These are phyloP conservation scores for Neonectria coccinea DNA, from an alignment of 2,329 filamentous ascomycete genomes.

Conservation along the genomic window DNA sequence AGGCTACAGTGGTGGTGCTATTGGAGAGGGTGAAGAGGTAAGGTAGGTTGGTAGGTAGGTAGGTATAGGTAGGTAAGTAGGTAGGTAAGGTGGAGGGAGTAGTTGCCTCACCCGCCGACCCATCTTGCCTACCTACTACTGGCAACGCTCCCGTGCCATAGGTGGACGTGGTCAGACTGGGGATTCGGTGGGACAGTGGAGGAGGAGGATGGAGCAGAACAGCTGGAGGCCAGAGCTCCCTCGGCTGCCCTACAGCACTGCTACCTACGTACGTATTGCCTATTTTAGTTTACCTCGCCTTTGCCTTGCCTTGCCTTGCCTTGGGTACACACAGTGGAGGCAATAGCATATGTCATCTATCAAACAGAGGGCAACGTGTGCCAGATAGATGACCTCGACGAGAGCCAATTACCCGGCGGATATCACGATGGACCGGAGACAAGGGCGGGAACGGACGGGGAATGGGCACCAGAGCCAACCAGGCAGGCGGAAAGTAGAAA, in stretches of 20 bases:
- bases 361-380: conserved; percentile 3
- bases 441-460: conserved; percentile 2
- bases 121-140: too few species aligned
- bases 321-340: background rate
- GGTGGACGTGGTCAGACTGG: too few species aligned
- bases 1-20: background rate
- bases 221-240: background rate
- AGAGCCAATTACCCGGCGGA: conserved; percentile 16
- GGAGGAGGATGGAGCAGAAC: background rate
- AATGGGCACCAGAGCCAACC: conserved; percentile 7
- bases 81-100: too few species aligned
- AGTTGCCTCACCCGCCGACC: too few species aligned
- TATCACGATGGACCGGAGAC: conserved; percentile 13
- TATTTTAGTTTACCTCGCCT: background rate
- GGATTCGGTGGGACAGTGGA: too few species aligned
- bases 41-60: background rate
- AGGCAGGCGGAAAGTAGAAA: conserved; percentile 4
- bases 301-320: too few species aligned
- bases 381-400: conserved; percentile 16
- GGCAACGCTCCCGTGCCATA: too few species aligned
- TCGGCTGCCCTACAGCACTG: background rate
- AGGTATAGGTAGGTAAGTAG: background rate
- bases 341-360: conserved; percentile 8
- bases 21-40: background rate
- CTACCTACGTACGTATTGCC: background rate